Evolutionary conservation across 257 asterid genomes (phyloP), one percentile per base, ranked within the genome.

Genomic region (Solanum lignicaule): DNA sequence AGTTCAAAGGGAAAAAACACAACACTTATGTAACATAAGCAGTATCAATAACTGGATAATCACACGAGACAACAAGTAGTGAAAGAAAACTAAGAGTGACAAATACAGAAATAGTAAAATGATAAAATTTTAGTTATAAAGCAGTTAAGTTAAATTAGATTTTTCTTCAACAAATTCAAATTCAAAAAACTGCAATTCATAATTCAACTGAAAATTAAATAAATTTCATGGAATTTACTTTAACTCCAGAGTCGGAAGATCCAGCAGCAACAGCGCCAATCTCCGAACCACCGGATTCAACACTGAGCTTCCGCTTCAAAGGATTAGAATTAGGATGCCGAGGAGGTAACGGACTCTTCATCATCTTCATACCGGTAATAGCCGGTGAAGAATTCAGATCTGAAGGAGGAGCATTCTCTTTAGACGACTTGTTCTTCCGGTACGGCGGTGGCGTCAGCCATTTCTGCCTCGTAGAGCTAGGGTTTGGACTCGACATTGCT

Each of bases 261-360:
- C 90, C 92, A 27, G 76, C 82, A 25, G 91, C 87, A 58, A 88
- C 85, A 48, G 86, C 73, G 25, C 88, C 87, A 83, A 89, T 91
- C 74, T 94, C 98, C 27, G 93, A 87, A 55, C 88, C 91, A 55
- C 58, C 90, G 9, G 96, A 29, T 86, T 95, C 99, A 48, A 90
- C 90, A 83, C 93, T 90, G 91, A 94, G 98, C 94, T 97, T 95
- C 90, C 99, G 92, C 92, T 94, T 94, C 87, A 94, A 95, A 13
- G 86, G 83, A 39, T 86, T 73, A 4, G 88, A 75, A 33, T 83
- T 73, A 31, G 98, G 97, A 10, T 98, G 99, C 68, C 98, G 89
- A 1, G 99, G 99, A 0, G 98, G 99, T 38, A 97, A 98, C 31
- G 98, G 94, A 76, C 98, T 94, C 92, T 92, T 97, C 89, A 93